Percentiles rank a stretch among this genome's conserved stretches.
These are phyloP conservation scores for Quercus phellos DNA, from an alignment of 331 rosid genomes.

Conservation along the genomic window DNA sequence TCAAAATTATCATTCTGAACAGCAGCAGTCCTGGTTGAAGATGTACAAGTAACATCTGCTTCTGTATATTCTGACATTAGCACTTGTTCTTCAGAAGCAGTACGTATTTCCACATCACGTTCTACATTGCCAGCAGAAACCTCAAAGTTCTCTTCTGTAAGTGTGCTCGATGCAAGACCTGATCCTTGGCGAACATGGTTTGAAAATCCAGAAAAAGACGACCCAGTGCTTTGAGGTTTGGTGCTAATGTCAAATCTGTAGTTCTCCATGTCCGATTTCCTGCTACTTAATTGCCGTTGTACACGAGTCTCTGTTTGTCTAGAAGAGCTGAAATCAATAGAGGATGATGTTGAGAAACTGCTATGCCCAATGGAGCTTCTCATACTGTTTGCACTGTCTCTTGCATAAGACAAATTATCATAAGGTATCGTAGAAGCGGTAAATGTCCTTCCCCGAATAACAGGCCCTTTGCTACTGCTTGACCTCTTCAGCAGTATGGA, in stretches of 20 bases:
- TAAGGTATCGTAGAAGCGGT: constrained; percentile 55
- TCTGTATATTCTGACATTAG: constrained; percentile 30
- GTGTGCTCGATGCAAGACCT: constrained; percentile 28
- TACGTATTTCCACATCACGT: constrained; percentile 25
- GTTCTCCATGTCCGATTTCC: constrained; percentile 47
- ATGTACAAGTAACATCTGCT: constrained; percentile 28
- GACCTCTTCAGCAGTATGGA: constrained; percentile 72
- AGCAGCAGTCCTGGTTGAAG: constrained; percentile 24
- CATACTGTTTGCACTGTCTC: constrained; percentile 55
- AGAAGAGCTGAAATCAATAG: constrained; percentile 59
- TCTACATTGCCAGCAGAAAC: constrained; percentile 30
- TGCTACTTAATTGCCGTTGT: constrained; percentile 61
- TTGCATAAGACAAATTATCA: constrained; percentile 51
- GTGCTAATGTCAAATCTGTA: constrained; percentile 39
- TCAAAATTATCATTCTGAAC: constrained; percentile 43
- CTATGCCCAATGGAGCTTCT: constrained; percentile 67
- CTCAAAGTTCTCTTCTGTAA: constrained; percentile 30
- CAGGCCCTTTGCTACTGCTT: constrained; percentile 67
- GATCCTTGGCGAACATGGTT: constrained; percentile 36
- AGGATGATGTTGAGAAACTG: constrained; percentile 76
- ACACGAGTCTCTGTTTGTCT: constrained; percentile 52
- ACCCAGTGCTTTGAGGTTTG: constrained; percentile 41
- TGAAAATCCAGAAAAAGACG: constrained; percentile 42
- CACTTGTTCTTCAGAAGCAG: constrained; percentile 26
- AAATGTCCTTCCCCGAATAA: constrained; percentile 59